Evolutionary conservation across 129 eudicot species (phyloP).

Genomic region (Centella asiatica): DNA sequence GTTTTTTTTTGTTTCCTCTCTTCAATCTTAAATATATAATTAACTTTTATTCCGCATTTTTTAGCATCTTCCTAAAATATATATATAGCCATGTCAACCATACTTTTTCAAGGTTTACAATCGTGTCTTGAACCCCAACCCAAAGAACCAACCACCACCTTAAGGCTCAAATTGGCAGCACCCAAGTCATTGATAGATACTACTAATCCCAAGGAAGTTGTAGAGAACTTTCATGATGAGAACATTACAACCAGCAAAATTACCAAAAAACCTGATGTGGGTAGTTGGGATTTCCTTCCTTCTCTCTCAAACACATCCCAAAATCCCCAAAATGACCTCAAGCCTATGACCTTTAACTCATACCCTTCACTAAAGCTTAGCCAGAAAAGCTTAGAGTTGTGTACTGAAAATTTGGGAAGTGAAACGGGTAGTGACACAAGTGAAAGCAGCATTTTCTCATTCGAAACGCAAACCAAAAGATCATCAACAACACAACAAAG

Average conservation of each 20-base stretch:
- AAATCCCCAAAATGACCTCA: slow-evolving; percentile 7
- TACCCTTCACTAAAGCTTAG: slow-evolving; percentile 33
- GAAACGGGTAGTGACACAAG: slow-evolving; percentile 56
- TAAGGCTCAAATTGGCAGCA: slow-evolving; percentile 47
- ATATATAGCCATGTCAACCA: slow-evolving; percentile 44
- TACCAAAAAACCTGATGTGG: slow-evolving; percentile 4
- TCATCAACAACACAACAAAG: slow-evolving; percentile 2
- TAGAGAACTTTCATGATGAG: not conserved
- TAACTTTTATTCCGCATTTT: not conserved
- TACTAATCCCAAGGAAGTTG: not conserved
- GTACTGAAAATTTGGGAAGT: slow-evolving; percentile 83
- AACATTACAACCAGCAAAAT: not conserved
- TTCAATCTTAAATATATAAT: not conserved
- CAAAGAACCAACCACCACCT: slow-evolving; percentile 33
- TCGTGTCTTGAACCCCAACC: slow-evolving; percentile 37
- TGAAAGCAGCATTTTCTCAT: slow-evolving; percentile 22
- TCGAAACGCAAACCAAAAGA: slow-evolving; percentile 5
- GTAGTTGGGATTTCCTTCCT: slow-evolving; percentile 25
- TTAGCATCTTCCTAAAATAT: not conserved
- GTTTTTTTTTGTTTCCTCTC: not conserved
- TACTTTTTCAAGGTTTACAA: slow-evolving; percentile 31
- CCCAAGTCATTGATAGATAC: slow-evolving; percentile 17
- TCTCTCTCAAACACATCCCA: slow-evolving; percentile 21
- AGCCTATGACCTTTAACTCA: slow-evolving; percentile 15
- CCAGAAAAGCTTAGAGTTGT: slow-evolving; percentile 56